Conservation (phyloP, 345 rosid species). For the Garcia nutans region DNA sequence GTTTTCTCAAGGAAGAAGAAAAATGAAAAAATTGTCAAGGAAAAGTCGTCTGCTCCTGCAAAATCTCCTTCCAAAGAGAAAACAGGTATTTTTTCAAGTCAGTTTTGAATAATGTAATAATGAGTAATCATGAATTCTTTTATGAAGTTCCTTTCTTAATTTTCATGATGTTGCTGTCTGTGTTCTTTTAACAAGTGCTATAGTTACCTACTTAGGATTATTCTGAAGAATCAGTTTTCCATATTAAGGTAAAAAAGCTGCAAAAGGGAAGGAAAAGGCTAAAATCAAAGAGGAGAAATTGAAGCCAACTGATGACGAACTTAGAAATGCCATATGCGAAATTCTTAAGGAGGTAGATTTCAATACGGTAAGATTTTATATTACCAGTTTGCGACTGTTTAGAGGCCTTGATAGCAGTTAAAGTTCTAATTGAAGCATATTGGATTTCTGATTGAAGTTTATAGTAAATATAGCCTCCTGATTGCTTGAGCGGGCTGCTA, state of each 20-base stretch:
- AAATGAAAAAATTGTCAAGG: constrained; percentile 38
- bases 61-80: constrained; percentile 70
- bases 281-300: constrained; percentile 44
- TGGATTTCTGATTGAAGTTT: background rate
- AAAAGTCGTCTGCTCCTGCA: constrained; percentile 44
- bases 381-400: background rate
- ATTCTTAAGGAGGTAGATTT: constrained; percentile 86
- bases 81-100: constrained; percentile 35
- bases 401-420: too few species aligned
- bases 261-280: constrained; percentile 59
- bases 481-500: background rate
- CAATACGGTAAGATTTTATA: constrained; percentile 58
- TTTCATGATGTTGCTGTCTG: background rate
- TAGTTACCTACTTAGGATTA: background rate
- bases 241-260: constrained; percentile 47
- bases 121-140: background rate
- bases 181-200: too few species aligned
- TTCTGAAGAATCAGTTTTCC: background rate
- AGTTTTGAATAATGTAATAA: background rate
- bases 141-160: background rate
- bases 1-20: constrained; percentile 59
- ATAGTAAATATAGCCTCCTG: background rate
- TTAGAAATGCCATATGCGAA: constrained; percentile 66
- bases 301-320: constrained; percentile 54
- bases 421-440: background rate